Base-by-base conservation (phyloP, 441 rosid genomes). In the Biscutella laevigata region DNA sequence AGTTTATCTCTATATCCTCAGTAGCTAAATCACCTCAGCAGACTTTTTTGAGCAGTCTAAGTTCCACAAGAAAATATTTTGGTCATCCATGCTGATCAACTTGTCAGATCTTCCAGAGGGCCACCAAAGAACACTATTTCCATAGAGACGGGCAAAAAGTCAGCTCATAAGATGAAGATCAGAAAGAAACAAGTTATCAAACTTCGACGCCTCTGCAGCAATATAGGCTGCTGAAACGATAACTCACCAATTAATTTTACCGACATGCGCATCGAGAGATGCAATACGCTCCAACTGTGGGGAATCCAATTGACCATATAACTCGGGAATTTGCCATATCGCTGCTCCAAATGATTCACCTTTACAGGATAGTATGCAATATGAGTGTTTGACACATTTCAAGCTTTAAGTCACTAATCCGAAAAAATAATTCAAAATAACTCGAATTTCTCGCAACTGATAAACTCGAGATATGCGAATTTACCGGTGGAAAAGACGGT, bases 321-420 rank as follows among this genome's bases (percentile, higher is more conserved):
- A 63, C 84, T 90, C 98, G 6, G 96, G 98, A 36, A 90, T 87
- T 72, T 74, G 94, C 96, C 95, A 90, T 30, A 84, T 74, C n/a
- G 95, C 95, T 10, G 98, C 92, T 60, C 92, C 95, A 46, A 63
- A 81, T 11, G 90, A 74, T 41, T 87, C 96, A 24, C 90, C 94
- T 84, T 68, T 38, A 32, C 58, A n/a, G 6, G 13, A 39, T 62
- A 20, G 34, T 21, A 57, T 35, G 2, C 36, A 46, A 17, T 34
- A 62, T 47, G 30, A 69, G 40, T 50, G 16, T 10, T 37, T 11
- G 5, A 34, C 2, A 13, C 29, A 61, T n/a, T n/a, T 57, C 46
- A 64, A 33, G 51, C 56, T 29, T 22, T 10, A 11, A 16, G 2
- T 7, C 45, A 35, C 15, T 19, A 28, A 47, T 46, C 37, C 14